Conservation (phyloP, 768 basidiomycete species). For the Kwoniella botswanensis region DNA sequence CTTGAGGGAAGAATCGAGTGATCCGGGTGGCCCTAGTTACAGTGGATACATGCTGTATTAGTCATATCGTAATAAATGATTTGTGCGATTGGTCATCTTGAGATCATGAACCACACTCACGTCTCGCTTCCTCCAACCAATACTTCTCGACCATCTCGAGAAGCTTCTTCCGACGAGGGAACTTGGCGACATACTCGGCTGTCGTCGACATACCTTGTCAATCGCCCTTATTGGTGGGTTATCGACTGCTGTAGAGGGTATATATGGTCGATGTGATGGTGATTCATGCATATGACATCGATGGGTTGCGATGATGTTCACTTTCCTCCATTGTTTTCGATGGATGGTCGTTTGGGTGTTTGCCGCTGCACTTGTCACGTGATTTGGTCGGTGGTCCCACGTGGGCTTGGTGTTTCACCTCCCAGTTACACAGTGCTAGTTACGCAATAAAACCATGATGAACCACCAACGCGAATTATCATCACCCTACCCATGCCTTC, state of each 20-base stretch:
- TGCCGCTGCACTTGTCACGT: not conserved
- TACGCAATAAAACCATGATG: not conserved
- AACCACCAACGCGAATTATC: not conserved
- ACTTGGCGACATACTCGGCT: constrained; percentile 56
- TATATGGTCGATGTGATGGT: not conserved
- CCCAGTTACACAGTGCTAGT: too few species aligned
- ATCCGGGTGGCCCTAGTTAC: constrained; percentile 68
- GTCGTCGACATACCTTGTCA: constrained; percentile 45
- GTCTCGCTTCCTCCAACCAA: constrained; percentile 52
- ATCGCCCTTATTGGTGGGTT: not conserved
- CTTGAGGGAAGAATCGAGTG: constrained; percentile 89
- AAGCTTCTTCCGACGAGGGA: constrained; percentile 39
- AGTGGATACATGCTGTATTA: too few species aligned
- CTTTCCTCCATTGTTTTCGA: not conserved
- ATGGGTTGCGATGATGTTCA: not conserved
- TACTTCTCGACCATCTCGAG: constrained; percentile 49
- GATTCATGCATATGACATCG: not conserved
- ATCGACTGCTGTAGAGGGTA: not conserved
- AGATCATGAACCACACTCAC: constrained; percentile 34
- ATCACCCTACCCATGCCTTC: not conserved
- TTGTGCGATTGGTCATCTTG: not conserved
- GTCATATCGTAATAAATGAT: not conserved
- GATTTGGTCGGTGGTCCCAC: not conserved
- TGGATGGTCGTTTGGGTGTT: not conserved
- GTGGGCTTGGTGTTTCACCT: not conserved